A percentile compares a stretch with the other conserved stretches of the same genome.
Conservation (phyloP, 192 early-diverging fungal species). For the Podila verticillata region DNA sequence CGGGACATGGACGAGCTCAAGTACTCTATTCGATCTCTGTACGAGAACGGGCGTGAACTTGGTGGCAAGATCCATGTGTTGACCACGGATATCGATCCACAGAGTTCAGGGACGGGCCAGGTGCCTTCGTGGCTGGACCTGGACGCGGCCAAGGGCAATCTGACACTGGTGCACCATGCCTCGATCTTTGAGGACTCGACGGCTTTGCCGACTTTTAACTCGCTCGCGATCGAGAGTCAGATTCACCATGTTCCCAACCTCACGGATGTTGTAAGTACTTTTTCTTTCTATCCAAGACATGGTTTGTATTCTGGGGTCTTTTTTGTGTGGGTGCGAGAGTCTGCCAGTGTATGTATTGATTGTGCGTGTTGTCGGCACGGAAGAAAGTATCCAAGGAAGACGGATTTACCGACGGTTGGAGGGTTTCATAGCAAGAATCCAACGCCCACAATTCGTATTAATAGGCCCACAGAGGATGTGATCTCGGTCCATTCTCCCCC, state of each 20-base stretch:
- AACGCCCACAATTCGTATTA: no score
- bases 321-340: no score
- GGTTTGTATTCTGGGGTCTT: no score
- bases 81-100: conserved; percentile 22
- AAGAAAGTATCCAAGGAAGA: no score
- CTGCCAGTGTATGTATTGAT: no score
- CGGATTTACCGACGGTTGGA: no score
- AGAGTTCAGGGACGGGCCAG: conserved; percentile 10
- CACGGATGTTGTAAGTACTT: conserved; percentile 37
- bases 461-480: no score
- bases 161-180: conserved; percentile 34
- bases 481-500: background rate
- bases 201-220: conserved; percentile 50
- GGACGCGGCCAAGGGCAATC: background rate
- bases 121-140: conserved; percentile 46
- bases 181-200: conserved; percentile 24
- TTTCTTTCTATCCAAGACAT: background rate
- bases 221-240: conserved; percentile 50
- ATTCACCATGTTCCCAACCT: conserved; percentile 38
- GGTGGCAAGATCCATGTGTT: conserved; percentile 44
- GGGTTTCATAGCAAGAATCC: no score
- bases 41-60: conserved; percentile 11
- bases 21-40: conserved; percentile 51
- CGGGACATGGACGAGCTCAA: conserved; percentile 53
- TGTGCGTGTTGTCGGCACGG: no score